Evolutionary conservation across 306 rosid genomes (phyloP).

Genomic region (Amphicarpaea edgeworthii): DNA sequence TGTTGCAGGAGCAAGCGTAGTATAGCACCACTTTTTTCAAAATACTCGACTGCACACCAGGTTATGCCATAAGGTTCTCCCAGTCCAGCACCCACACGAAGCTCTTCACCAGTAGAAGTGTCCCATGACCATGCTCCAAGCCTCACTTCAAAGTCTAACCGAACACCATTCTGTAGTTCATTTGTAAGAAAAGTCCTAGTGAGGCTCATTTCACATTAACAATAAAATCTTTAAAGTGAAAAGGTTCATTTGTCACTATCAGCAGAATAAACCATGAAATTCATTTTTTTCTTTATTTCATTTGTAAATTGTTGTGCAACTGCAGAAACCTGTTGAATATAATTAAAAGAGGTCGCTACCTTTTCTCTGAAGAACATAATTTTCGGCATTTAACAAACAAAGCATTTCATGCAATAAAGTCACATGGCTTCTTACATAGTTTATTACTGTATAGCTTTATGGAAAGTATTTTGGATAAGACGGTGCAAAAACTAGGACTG

Average conservation of each 20-base stretch:
- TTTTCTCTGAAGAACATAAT: conserved; percentile 3
- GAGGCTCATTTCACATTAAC: conserved; percentile 40
- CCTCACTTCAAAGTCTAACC: conserved; percentile 59
- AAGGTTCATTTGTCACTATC: conserved; percentile 22
- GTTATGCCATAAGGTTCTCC: conserved; percentile 84
- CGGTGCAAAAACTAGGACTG: background rate
- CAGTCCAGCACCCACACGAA: conserved; percentile 95
- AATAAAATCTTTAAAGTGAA: conserved; percentile 8
- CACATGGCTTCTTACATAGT: conserved; percentile 11
- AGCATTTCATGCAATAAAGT: background rate
- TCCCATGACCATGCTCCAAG: conserved; percentile 99
- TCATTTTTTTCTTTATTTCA: background rate
- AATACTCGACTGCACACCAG: conserved; percentile 98
- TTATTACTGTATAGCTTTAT: background rate
- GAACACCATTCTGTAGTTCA: conserved; percentile 69
- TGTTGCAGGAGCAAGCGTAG: conserved; percentile 71
- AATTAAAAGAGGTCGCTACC: background rate
- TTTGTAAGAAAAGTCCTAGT: conserved; percentile 37
- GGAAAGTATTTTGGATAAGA: conserved; percentile 19
- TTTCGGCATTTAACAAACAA: background rate
- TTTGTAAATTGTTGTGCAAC: background rate
- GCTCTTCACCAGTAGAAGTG: conserved; percentile 80
- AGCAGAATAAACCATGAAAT: conserved; percentile 20
- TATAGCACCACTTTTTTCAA: conserved; percentile 83
- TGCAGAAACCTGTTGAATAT: background rate